Evolutionary conservation across 495 filamentous ascomycete species (phyloP), one percentile per base, ranked within the genome.

Genomic region (Talaromyces proteolyticus): DNA sequence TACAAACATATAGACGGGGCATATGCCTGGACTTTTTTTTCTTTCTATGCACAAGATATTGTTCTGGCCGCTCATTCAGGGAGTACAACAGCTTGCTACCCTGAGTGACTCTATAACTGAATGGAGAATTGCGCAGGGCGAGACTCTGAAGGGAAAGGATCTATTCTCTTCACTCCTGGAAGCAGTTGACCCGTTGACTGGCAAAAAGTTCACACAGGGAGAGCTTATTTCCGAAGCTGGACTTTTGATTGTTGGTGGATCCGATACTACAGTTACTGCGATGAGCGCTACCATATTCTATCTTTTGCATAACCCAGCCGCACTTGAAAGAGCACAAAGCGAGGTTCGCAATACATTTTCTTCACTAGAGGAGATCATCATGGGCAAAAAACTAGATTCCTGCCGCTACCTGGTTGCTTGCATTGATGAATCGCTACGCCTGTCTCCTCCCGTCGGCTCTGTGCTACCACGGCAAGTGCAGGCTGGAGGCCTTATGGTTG

Each of bases 201-300:
- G 82, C 40, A 56, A 67, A 29, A 70, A 72, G 4, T 82, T 83
- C 60, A 64, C 67, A 6, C 73, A 63, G 37, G 69, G 71, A 2
- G 82, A 87, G 47, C 62, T 86, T 2, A 80, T 76, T 75, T 69
- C 68, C 20, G 82, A 85, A 58, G 76, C 74, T 4, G 77, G 79
- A 54, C 57, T 83, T 0, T 63, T 85, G 0, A 47, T 65, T 18
- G 42, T 52, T 54, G 57, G 49, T 34, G 53, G 53, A 20, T 53
- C 49, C 22, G 53, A 58, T 44, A 55, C 56, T 1, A 58, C 49
- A 18, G 24, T 50, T 3, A 53, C 57, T 8, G 53, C 58, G 5
- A 57, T 69, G 22, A 54, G 73, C 0, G 64, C 69, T 14, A 57
- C 64, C 0, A 58, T 81, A 52, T 79, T 74, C 64, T 81, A 83